Evolutionary conservation across 2,329 filamentous ascomycete species (phyloP), one percentile per base, ranked within the genome.

Genomic region (Aspergillus viridinutans): DNA sequence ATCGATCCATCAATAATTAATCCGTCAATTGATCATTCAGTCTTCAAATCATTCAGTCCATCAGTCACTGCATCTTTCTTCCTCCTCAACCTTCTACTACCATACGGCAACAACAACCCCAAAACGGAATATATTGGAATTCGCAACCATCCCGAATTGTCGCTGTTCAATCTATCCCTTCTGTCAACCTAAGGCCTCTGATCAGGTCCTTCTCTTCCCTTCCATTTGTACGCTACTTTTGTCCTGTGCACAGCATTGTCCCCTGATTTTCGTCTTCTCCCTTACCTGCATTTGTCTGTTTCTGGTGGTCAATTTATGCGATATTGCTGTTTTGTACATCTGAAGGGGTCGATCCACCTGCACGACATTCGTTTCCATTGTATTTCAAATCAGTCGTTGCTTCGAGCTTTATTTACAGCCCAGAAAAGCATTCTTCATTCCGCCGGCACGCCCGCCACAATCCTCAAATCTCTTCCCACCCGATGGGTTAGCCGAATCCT

Each of bases 401-500:
- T 53, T 59, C 50, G 56, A 55, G 53, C 52, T 42, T 50, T 29
- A 54, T 60, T 52, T 63, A 58, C 61, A 60, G 57, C 59, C 54
- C 59, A 58, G 54, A 54, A 55, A 58, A 54, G 50, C 60, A 57
- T 58, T 25, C 58, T 49, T 50, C 49, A 61, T 58, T 57, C 56
- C 56, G 57, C 57, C 58, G 25, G 56, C 52, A 54, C 58, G 43
- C 42, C 57, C 61, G 58, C 57, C 54, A 59, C 60, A 50, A 53
- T 60, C 48, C 35, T 49, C 45, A 47, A 25, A 58, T 47, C 20
- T 29, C 26, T 55, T 54, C 50, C 56, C 60, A 40, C 51, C 58
- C 59, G 61, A 64, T 65, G 61, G 61, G 55, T 59, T 64, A 57
- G 59, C 56, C 47, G 57, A n/a, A 53, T 21, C 10, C 26, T 26